Conservation (phyloP, 202 grass and related monocot species). For the Sporobolus alterniflorus region DNA sequence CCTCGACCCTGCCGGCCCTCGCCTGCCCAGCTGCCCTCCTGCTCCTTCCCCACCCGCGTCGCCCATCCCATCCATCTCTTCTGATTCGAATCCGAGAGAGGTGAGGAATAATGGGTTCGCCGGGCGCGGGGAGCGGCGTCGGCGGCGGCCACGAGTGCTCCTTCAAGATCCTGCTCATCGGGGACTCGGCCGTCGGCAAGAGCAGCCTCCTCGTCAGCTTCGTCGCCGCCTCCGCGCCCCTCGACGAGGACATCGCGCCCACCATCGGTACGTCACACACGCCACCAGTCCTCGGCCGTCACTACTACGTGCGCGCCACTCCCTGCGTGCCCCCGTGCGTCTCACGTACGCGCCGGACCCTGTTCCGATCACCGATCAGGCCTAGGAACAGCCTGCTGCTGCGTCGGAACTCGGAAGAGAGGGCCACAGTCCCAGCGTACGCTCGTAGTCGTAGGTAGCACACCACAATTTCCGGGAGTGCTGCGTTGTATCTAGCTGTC, state of each 20-base stretch:
- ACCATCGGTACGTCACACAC: conserved; percentile 63
- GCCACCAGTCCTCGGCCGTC: neutral
- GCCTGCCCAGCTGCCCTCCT: neutral
- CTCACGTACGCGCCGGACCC: neutral
- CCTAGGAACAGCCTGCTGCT: neutral
- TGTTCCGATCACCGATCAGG: conserved; percentile 22
- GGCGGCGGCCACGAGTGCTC: conserved; percentile 65
- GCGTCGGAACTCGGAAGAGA: neutral
- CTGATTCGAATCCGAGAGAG: neutral
- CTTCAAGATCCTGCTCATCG: conserved; percentile 96
- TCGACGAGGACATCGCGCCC: conserved; percentile 74
- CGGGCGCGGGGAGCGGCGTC: conserved; percentile 26
- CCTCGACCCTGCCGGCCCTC: conserved; percentile 27
- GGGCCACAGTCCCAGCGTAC: neutral
- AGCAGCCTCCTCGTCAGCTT: conserved; percentile 97
- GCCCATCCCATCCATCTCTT: neutral
- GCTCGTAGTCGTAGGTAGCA: neutral
- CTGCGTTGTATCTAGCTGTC: neutral
- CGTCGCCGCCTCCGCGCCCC: conserved; percentile 65
- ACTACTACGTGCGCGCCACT: neutral
- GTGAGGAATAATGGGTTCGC: conserved; percentile 30
- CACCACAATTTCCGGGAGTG: neutral
- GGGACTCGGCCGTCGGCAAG: conserved; percentile 93
- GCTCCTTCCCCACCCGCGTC: neutral
- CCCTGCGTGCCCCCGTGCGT: neutral